Evolutionary conservation across 768 basidiomycete genomes (phyloP).

Genomic region (Termitomyces sp.): DNA sequence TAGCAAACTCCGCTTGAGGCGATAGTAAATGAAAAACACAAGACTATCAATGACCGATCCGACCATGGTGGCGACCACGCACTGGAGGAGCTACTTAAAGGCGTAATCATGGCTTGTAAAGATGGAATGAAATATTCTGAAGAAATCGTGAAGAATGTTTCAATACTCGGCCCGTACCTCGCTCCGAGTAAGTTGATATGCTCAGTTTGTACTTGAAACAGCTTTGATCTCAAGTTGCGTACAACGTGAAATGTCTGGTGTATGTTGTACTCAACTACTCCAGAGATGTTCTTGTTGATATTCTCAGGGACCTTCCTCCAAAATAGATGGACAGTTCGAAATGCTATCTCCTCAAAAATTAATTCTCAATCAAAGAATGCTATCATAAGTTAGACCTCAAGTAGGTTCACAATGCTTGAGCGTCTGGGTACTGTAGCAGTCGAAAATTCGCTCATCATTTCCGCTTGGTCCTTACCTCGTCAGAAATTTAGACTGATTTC

Average conservation of each 20-base stretch:
- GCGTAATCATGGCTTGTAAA: slow-evolving; percentile 44
- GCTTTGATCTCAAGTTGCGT: slow-evolving; percentile 35
- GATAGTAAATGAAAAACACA: slow-evolving; percentile 17
- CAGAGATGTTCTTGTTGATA: slow-evolving; percentile 44
- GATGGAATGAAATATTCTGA: slow-evolving; percentile 27
- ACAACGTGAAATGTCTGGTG: slow-evolving; percentile 55
- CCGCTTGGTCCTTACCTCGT: too few species aligned
- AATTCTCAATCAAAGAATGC: too few species aligned
- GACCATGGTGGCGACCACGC: slow-evolving; percentile 39
- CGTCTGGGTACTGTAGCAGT: too few species aligned
- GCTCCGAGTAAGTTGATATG: slow-evolving; percentile 44
- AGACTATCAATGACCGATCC: slow-evolving; percentile 43
- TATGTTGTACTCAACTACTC: slow-evolving; percentile 42
- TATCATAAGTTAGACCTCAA: too few species aligned
- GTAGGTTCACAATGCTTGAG: too few species aligned
- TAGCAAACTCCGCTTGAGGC: slow-evolving; percentile 25
- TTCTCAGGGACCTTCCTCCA: slow-evolving; percentile 36
- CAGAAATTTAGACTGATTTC: too few species aligned
- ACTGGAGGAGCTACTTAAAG: slow-evolving; percentile 45
- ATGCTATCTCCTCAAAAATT: too few species aligned
- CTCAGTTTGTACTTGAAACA: neutral
- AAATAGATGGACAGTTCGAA: too few species aligned
- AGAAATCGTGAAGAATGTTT: slow-evolving; percentile 30
- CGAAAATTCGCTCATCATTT: too few species aligned
- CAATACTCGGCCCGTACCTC: slow-evolving; percentile 42